Evolutionary conservation across 106 monocot species (phyloP).

Genomic region (Cymbidium sinense): DNA sequence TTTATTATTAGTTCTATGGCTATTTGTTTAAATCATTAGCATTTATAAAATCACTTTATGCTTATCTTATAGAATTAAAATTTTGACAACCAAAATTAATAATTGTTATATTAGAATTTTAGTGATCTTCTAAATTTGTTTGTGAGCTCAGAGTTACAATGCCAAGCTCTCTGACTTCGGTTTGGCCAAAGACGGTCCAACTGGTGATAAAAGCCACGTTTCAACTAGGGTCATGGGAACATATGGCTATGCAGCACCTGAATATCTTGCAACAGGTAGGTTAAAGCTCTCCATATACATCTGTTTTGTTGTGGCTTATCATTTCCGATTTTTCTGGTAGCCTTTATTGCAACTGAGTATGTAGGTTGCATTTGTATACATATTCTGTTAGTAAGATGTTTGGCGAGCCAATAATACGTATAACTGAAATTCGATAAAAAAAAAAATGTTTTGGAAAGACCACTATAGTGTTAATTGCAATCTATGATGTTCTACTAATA

Average conservation of each 20-base stretch:
- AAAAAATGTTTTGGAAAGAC: background rate
- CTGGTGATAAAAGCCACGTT: slow-evolving; percentile 12
- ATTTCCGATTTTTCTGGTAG: background rate
- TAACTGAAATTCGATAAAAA: background rate
- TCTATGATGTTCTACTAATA: too few relatives aligned
- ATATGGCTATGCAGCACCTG: slow-evolving; percentile 11
- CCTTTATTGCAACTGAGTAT: background rate
- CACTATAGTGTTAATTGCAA: background rate
- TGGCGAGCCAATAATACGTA: background rate
- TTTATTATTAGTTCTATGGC: too few relatives aligned
- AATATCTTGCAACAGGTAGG: slow-evolving; percentile 12
- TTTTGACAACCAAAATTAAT: too few relatives aligned
- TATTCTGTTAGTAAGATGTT: too few relatives aligned
- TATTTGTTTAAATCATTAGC: too few relatives aligned
- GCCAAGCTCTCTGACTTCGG: slow-evolving; percentile 11
- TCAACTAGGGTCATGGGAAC: slow-evolving; percentile 13
- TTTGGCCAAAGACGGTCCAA: slow-evolving; percentile 11
- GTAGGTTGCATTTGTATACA: background rate
- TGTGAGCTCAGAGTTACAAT: slow-evolving; percentile 2
- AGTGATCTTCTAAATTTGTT: background rate
- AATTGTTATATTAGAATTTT: background rate
- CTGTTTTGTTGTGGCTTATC: background rate
- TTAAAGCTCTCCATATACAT: background rate
- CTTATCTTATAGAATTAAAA: too few relatives aligned
- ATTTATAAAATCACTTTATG: background rate